Base-by-base conservation (phyloP, 768 basidiomycete species). In the Mycena indigotica region DNA sequence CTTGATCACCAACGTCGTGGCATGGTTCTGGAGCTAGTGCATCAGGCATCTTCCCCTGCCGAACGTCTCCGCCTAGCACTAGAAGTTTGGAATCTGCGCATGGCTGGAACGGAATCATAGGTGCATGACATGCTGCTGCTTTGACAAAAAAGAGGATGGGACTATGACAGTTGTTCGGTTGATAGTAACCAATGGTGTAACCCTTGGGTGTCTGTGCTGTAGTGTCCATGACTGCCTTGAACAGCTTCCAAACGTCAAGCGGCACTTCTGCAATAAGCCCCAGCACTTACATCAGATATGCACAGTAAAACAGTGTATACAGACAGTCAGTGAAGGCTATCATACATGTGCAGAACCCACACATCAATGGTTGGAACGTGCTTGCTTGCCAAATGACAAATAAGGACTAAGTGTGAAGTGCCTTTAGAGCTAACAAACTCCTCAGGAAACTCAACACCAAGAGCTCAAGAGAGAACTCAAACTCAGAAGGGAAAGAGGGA, bases 181-280 rank as follows among this genome's bases (percentile, higher is more conserved):
- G n/a, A n/a, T n/a, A n/a, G 61, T 69, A 3, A 59, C 52, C 15
- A 70, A 73, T 64, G 73, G 72, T 2, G 52, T 63, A 10, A 64
- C 64, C 0, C 61, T 72, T 39, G 67, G 70, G 2, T 68, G 65
- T 55, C 69, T 68, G 0, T 72, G 72, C 57, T 73, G 72, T 56
- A 62, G 55, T 3, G 61, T 69, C 2, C 66, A 66, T 39, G 58
- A 72, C 54, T 75, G 72, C 48, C 58, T 64, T 10, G 41, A 39
- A 2, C 64, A 65, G 1, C 62, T 72, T 12, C 23, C 25, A 6
- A 64, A 50, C 28, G 57, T 62, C 17, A 30, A 50, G 3, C 28
- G 62, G 50, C 60, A 60, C 4, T 74, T 65, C 58, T 74, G 72
- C 54, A 56, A 56, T 1, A 24, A 24, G 3, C 71, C 73, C 46